Conservation (phyloP, 371 early-diverging fungal genomes). For the Rhizopus sp. region DNA sequence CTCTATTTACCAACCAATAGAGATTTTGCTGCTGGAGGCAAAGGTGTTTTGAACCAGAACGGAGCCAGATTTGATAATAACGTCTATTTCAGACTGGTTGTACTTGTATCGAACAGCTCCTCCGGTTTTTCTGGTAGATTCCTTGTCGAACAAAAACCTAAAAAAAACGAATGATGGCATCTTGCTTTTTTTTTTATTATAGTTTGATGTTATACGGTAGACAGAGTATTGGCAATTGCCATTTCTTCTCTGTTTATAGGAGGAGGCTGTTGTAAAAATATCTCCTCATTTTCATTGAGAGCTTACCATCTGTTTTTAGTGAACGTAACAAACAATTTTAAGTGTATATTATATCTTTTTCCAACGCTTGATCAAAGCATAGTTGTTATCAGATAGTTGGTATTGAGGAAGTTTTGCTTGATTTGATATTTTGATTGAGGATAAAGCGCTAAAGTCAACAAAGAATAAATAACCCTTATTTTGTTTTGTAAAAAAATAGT, state of each 20-base stretch:
- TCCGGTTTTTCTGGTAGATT: constrained; percentile 6
- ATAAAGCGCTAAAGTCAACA: constrained; percentile 17
- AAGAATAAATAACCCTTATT: constrained; percentile 14
- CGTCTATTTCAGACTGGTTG: constrained; percentile 14
- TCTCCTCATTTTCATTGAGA: constrained; percentile 7
- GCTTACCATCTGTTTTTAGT: constrained; percentile 14
- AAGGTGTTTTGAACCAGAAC: constrained; percentile 18
- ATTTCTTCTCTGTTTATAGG: constrained; percentile 13
- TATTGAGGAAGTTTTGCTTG: constrained; percentile 11
- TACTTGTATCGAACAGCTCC: constrained; percentile 8
- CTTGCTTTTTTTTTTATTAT: constrained; percentile 12
- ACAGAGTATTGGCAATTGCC: constrained; percentile 11
- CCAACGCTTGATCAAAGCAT: constrained; percentile 13
- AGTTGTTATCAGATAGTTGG: constrained; percentile 8
- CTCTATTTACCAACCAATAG: constrained; percentile 9
- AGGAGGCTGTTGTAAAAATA: constrained; percentile 11
- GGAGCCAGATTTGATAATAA: constrained; percentile 12
- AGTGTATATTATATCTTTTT: constrained; percentile 15
- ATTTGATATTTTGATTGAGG: constrained; percentile 12
- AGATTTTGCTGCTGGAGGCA: constrained; percentile 11
- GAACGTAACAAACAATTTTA: constrained; percentile 12
- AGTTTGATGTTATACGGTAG: constrained; percentile 11
- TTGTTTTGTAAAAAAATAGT: constrained; percentile 14
- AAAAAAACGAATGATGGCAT: constrained; percentile 4
- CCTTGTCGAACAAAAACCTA: constrained; percentile 7